Evolutionary conservation across 768 basidiomycete genomes (phyloP), one percentile per base, ranked within the genome.

Genomic region (Russula emetica): DNA sequence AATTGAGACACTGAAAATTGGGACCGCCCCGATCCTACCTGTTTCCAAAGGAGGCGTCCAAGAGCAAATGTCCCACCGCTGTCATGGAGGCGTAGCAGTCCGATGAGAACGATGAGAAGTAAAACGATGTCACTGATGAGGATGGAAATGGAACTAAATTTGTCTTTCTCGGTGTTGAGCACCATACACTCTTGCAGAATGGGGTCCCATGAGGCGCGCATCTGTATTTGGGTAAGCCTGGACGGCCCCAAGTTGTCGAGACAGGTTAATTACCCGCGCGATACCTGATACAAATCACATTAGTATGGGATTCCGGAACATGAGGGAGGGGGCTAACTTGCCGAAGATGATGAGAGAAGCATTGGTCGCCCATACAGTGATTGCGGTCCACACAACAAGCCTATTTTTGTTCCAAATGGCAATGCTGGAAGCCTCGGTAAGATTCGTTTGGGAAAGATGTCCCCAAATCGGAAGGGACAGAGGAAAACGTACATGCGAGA

Each of bases 391-490:
- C 10, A 53, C 32, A 5, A 34, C n/a, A 22, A 34, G 5, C 30
- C 14, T 34, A 13, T 53, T 22, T 32, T 22, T 53, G 20, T 53
- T 53, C 52, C 52, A 53, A 36, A 53, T 53, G 52, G 52, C 52
- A 13, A 53, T 22, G n/a, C 52, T 53, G 13, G 32, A 22, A 36
- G n/a, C 20, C 32, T 53, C 13, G 2, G 13, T 53, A n/a, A 36
- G 52, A n/a, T 13, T 49, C 22, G n/a, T 30, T 32, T 34, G 10
- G 30, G 51, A 53, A 53, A 32, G 5, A 51, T 30, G 28, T 5
- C 3, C 16, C 28, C 30, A 3, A 16, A 3, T 52, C 10, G 20
- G 52, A n/a, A 22, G 9, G 9, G 18, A 51, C 20, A 32, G 28
- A 24, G 22, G 4, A 28, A 32, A 11, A 34, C 52, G 20, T 11